Percentiles rank a stretch among this genome's conserved stretches.
phyloP scores from a whole-genome alignment of 768 basidiomycete genomes.

The Hypholoma fasciculare region DNA sequence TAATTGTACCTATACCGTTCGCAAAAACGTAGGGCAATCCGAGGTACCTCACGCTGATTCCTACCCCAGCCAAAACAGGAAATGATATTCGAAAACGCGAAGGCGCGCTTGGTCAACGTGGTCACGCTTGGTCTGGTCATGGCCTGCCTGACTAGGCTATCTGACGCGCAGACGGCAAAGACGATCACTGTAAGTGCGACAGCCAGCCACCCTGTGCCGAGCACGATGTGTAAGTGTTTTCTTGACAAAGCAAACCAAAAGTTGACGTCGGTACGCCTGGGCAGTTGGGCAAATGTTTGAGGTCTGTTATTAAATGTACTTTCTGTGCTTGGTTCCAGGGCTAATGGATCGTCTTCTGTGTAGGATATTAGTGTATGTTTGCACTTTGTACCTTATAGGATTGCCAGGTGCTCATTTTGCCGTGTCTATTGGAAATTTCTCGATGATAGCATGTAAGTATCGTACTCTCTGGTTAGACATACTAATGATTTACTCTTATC shows the following conservation, averaged over 20 bases:
- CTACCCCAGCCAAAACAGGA: neutral
- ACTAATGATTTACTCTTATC: neutral
- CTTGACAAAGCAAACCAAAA: neutral
- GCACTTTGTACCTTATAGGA: neutral
- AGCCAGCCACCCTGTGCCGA: constrained; percentile 52
- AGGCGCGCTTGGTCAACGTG: neutral
- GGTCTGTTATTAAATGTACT: constrained; percentile 27
- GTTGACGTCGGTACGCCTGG: neutral
- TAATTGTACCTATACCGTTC: too few species aligned
- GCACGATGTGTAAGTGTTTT: constrained; percentile 46
- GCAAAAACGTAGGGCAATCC: too few species aligned
- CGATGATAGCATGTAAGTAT: constrained; percentile 34
- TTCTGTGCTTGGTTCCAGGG: neutral
- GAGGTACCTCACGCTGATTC: too few species aligned
- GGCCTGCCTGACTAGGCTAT: neutral
- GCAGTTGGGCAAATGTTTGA: constrained; percentile 54
- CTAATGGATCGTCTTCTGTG: neutral
- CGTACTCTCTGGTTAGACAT: neutral
- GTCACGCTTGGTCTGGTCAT: constrained; percentile 4
- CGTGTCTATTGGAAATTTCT: neutral
- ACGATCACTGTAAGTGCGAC: constrained; percentile 44
- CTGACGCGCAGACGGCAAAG: constrained; percentile 11
- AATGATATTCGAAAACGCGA: neutral
- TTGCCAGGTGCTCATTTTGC: neutral
- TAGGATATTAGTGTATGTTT: constrained; percentile 64